A percentile compares a stretch with the other conserved stretches of the same genome.
Conservation (phyloP, 2,329 filamentous ascomycete genomes). For the Fusarium agapanthi region DNA sequence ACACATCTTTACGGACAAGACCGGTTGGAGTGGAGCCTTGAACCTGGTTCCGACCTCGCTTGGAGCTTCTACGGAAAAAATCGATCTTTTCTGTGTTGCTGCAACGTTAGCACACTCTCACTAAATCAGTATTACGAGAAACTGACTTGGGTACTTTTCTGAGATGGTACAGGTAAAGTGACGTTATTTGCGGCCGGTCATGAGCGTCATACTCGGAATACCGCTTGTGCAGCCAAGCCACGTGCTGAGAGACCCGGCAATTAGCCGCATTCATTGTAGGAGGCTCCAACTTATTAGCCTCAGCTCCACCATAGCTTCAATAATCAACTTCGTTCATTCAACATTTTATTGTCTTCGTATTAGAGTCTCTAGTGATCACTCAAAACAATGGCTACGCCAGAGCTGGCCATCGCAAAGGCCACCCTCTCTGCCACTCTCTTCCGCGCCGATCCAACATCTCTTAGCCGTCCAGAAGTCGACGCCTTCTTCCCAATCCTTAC, state of each 20-base stretch:
- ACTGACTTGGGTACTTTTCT: not conserved
- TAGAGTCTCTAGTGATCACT: not conserved
- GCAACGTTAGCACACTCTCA: not conserved
- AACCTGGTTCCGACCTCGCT: slow-evolving; percentile 33
- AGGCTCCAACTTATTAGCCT: not conserved
- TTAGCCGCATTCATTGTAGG: slow-evolving; percentile 17
- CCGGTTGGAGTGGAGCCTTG: slow-evolving; percentile 36
- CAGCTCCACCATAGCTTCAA: slow-evolving; percentile 28
- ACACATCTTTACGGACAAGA: slow-evolving; percentile 20
- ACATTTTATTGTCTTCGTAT: not conserved
- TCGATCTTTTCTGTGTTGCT: slow-evolving; percentile 10
- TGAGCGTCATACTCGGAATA: not conserved
- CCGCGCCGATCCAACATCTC: slow-evolving; percentile 75
- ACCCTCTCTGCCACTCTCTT: slow-evolving; percentile 79
- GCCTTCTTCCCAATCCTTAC: slow-evolving; percentile 73
- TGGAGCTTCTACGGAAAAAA: slow-evolving; percentile 30
- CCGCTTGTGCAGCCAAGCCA: slow-evolving; percentile 6
- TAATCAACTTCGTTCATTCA: slow-evolving; percentile 12
- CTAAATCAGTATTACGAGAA: not conserved
- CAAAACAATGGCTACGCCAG: slow-evolving; percentile 68
- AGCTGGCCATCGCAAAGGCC: slow-evolving; percentile 81
- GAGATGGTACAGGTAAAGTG: not conserved
- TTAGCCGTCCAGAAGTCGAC: slow-evolving; percentile 74
- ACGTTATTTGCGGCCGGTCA: not conserved
- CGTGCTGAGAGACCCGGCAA: slow-evolving; percentile 20